phyloP scores from a whole-genome alignment of 306 rosid species.

The Hippophae tibetana region DNA sequence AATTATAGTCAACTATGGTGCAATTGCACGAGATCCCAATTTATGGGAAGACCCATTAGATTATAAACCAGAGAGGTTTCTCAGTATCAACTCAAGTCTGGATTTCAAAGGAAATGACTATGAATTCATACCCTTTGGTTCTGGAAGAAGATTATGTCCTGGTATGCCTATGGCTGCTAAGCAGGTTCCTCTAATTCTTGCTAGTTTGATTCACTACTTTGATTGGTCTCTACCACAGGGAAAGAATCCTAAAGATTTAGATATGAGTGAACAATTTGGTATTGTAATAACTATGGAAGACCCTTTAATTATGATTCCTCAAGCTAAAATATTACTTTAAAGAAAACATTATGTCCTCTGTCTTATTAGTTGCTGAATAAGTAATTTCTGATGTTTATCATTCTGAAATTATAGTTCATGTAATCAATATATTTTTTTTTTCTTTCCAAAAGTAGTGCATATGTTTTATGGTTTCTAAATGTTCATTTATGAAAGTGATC shows the following conservation, averaged over 20 bases:
- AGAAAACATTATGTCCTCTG: no score
- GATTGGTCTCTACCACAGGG: constrained; percentile 26
- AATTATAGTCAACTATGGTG: constrained; percentile 22
- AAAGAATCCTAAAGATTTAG: constrained; percentile 5
- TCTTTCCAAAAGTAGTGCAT: no score
- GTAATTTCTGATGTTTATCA: no score
- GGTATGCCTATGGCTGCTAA: constrained; percentile 22
- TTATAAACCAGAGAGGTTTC: constrained; percentile 20
- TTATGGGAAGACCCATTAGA: constrained; percentile 14
- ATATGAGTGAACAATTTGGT: constrained; percentile 16
- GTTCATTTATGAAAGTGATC: no score
- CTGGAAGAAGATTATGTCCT: constrained; percentile 28
- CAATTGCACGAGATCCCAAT: constrained; percentile 13
- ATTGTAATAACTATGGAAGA: constrained; percentile 10
- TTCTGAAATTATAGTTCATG: no score
- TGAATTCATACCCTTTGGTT: constrained; percentile 20
- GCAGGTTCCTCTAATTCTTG: constrained; percentile 10
- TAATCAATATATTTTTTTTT: no score
- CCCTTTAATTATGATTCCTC: constrained; percentile 13
- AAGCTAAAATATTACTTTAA: neutral
- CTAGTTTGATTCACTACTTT: constrained; percentile 15
- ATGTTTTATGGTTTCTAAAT: no score
- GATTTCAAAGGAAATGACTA: constrained; percentile 24
- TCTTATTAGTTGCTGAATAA: no score
- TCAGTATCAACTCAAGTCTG: neutral